Base-by-base conservation (phyloP, 1,284 basidiomycete genomes). In the Microbotryum silenes-acaulis region DNA sequence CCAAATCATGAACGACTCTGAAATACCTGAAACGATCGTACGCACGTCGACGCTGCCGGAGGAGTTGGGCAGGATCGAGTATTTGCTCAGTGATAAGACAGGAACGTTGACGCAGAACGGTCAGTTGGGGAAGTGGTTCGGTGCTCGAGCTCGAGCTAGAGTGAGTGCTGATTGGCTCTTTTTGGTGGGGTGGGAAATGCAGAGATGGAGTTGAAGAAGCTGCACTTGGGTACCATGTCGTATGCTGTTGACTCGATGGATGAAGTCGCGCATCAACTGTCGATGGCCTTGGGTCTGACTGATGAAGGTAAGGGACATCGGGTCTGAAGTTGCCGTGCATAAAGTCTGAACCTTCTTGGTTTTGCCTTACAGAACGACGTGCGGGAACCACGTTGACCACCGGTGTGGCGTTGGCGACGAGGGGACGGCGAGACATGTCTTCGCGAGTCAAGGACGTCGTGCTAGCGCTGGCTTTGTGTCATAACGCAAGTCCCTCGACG, bases 141-240 rank as follows among this genome's bases (percentile, higher is more conserved):
- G 5, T 42, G 42, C 18, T 42, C 14, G 18, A 53, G 25, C 2
- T 44, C 37, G n/a, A 42, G 18, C 31, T 31, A 45, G 16, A 9
- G 33, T 51, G 31, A 20, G 18, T 42, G 58, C 25, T 60, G 25
- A 61, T 31, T 48, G 9, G 57, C 61, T 37, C 56, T 33, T n/a
- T 14, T 31, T 48, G 59, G 47, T 45, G 42, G 52, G 44, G 31
- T 8, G 7, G 8, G 7, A 10, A 8, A 31, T 31, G 6, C 74
- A 93, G 92, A 97, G 75, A 98, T 99, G 96, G 94, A 98, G 76
- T 86, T 99, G 83, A 93, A 88, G 78, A 97, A 96, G 75, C 79
- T 99, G 45, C 94, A 99, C 73, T 90, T 98, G 87, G 96, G 96
- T 3, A 98, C 96, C 0, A 91, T 98, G 81, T 93, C 91, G 4